Percentiles rank a stretch among this genome's conserved stretches.
These are phyloP conservation scores for Xylariaceae sp. DNA, from an alignment of 2,329 filamentous ascomycete genomes.

Conservation along the genomic window DNA sequence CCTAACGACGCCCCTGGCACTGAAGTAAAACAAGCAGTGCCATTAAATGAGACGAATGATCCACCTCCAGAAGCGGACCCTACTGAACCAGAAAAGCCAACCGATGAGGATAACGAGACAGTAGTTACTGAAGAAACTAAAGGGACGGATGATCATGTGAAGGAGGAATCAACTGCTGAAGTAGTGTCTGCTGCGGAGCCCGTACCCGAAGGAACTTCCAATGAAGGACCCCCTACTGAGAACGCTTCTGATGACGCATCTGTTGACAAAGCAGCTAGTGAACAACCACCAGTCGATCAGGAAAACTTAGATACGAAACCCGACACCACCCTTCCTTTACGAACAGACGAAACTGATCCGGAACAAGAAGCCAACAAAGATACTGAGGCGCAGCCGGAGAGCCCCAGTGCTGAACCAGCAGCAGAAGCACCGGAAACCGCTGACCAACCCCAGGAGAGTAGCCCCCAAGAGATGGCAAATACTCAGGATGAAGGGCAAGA, in stretches of 20 bases:
- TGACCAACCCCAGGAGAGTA: constrained; percentile 3
- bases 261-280: not conserved
- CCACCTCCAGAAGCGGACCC: not conserved
- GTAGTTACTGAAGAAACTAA: not conserved
- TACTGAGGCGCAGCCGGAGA: not conserved
- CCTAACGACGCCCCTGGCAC: not conserved
- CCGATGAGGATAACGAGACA: not conserved
- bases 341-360: constrained; percentile 12
- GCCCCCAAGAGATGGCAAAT: not conserved
- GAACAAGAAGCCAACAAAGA: constrained; percentile 12
- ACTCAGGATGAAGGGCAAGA: constrained; percentile 6
- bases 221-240: not conserved
- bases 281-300: not conserved
- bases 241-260: not conserved
- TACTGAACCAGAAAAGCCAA: constrained; percentile 1
- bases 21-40: not conserved
- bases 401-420: not conserved
- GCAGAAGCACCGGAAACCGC: not conserved
- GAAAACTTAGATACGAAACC: not conserved
- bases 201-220: not conserved
- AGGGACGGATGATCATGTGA: not conserved
- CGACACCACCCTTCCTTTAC: constrained; percentile 2
- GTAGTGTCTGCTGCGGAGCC: not conserved
- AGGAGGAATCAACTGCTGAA: constrained; percentile 2
- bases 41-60: constrained; percentile 1